phyloP scores from a whole-genome alignment of 2,329 filamentous ascomycete species.

The Knufia fluminis region DNA sequence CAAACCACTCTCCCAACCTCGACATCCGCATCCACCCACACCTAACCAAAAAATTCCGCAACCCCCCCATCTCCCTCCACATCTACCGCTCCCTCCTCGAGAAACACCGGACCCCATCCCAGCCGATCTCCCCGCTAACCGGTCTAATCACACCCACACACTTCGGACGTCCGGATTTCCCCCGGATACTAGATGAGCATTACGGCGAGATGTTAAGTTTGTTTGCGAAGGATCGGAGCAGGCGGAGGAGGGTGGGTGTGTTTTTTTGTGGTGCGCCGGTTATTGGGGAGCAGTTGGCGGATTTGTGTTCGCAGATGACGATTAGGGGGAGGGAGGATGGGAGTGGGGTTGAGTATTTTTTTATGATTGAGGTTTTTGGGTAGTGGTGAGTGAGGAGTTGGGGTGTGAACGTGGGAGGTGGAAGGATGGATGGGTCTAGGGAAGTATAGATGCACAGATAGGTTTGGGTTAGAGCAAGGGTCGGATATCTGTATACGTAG shows the following conservation, averaged over 20 bases:
- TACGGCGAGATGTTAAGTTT: slow-evolving; percentile 44
- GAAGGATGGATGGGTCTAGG: too few species aligned
- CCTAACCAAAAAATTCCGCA: slow-evolving; percentile 47
- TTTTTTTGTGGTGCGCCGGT: slow-evolving; percentile 50
- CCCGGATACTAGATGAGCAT: slow-evolving; percentile 44
- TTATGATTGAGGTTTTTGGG: slow-evolving; percentile 49
- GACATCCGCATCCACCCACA: slow-evolving; percentile 50
- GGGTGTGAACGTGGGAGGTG: too few species aligned
- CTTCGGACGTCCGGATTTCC: slow-evolving; percentile 48
- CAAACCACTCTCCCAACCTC: slow-evolving; percentile 30
- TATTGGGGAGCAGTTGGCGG: slow-evolving; percentile 48
- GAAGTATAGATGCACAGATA: too few species aligned
- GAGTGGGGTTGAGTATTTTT: slow-evolving; percentile 46
- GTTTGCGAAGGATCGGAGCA: slow-evolving; percentile 17
- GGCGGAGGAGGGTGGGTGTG: slow-evolving; percentile 38
- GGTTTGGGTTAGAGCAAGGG: too few species aligned
- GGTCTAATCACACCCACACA: slow-evolving; percentile 42
- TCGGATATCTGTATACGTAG: too few species aligned
- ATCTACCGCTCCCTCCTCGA: slow-evolving; percentile 50
- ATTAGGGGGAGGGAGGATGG: slow-evolving; percentile 44
- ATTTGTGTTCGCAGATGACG: slow-evolving; percentile 45
- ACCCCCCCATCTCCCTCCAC: slow-evolving; percentile 39
- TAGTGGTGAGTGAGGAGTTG: too few species aligned
- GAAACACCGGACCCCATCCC: slow-evolving; percentile 43
- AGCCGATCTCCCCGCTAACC: slow-evolving; percentile 36